A percentile compares a stretch with the other conserved stretches of the same genome.
phyloP scores from a whole-genome alignment of 192 early-diverging fungal species.

The Mortierella claussenii region DNA sequence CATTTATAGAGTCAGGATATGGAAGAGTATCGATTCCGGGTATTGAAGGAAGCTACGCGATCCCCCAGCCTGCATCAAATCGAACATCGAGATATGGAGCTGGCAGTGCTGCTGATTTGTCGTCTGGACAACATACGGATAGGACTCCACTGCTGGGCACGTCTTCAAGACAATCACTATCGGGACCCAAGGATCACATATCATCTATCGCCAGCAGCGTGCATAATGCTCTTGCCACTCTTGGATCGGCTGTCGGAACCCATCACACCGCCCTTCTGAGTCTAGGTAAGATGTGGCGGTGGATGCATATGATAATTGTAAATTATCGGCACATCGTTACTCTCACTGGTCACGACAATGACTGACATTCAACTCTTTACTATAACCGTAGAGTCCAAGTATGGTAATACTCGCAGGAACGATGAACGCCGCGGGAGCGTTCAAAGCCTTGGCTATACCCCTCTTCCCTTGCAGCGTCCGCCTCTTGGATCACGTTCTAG shows the following conservation, averaged over 20 bases:
- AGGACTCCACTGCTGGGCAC: constrained; percentile 27
- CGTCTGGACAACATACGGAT: background rate
- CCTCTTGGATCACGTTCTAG: constrained; percentile 28
- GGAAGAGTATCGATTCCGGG: constrained; percentile 8
- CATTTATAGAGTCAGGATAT: constrained; percentile 1
- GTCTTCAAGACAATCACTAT: constrained; percentile 8
- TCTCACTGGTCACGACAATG: no score
- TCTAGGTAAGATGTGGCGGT: constrained; percentile 29
- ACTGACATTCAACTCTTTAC: background rate
- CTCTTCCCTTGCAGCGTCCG: constrained; percentile 2
- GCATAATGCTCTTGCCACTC: constrained; percentile 35
- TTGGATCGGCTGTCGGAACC: constrained; percentile 55
- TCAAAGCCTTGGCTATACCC: constrained; percentile 21
- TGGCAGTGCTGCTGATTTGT: background rate
- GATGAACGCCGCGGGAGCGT: constrained; percentile 34
- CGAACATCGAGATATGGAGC: constrained; percentile 14
- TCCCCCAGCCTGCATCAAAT: constrained; percentile 13
- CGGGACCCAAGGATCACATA: constrained; percentile 15
- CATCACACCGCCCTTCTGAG: constrained; percentile 53
- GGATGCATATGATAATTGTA: background rate
- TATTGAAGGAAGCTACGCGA: background rate
- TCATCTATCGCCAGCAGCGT: constrained; percentile 27
- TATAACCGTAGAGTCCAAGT: background rate
- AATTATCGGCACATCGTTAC: no score
- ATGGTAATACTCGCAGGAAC: constrained; percentile 5